Conservation (phyloP, 768 basidiomycete species). For the Mycena maculata region DNA sequence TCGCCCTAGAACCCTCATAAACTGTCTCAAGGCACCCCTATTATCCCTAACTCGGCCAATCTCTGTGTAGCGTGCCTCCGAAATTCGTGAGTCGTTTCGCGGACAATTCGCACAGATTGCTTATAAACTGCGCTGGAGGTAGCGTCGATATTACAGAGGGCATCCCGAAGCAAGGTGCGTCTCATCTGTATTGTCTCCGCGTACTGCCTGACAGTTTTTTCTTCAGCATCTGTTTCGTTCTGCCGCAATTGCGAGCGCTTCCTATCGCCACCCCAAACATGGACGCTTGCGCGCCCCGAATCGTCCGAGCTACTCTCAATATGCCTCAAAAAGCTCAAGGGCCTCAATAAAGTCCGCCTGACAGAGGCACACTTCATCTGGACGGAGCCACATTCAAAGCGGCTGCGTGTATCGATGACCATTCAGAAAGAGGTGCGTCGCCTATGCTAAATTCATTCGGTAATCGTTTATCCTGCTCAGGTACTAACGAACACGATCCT, state of each 20-base stretch:
- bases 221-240: conserved; percentile 85
- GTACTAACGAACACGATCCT: conserved; percentile 95
- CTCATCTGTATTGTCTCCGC: neutral
- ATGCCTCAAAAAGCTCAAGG: conserved; percentile 95
- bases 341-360: conserved; percentile 91
- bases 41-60: conserved; percentile 93
- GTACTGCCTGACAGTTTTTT: neutral
- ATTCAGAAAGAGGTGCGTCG: conserved; percentile 94
- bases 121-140: conserved; percentile 13
- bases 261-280: conserved; percentile 87
- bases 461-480: conserved; percentile 48
- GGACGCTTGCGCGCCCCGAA: conserved; percentile 89
- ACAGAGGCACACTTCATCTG: conserved; percentile 99
- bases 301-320: conserved; percentile 94
- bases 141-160: conserved; percentile 98
- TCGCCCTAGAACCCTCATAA: conserved; percentile 16
- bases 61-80: conserved; percentile 89
- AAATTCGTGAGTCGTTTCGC: conserved; percentile 73
- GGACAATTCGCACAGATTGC: neutral
- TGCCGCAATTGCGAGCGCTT: conserved; percentile 98
- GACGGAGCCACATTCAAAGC: conserved; percentile 98
- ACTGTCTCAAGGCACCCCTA: conserved; percentile 72
- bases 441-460: neutral
- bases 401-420: conserved; percentile 91
- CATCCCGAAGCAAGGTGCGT: conserved; percentile 90